Percentiles rank a stretch among this genome's conserved stretches.
Evolutionary conservation across 2,329 filamentous ascomycete genomes (phyloP).

Genomic region (Colletotrichum aenigma): DNA sequence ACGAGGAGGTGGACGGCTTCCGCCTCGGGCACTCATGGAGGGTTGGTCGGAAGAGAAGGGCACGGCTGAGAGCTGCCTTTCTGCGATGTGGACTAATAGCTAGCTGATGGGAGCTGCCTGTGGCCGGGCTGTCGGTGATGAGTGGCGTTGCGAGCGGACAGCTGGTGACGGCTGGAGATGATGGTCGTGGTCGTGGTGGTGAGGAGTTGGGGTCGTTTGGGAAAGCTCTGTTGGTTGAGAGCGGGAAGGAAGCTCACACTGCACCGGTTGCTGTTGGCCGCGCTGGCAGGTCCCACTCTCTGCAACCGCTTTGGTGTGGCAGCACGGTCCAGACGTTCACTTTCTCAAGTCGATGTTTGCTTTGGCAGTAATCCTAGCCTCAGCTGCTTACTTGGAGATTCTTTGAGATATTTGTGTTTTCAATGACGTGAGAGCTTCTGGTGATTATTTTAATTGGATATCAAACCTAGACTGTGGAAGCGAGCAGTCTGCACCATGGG

Average conservation of each 20-base stretch:
- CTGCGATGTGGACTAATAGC: constrained; percentile 17
- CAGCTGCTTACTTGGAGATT: not conserved
- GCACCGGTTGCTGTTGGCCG: not conserved
- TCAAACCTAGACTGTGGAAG: not conserved
- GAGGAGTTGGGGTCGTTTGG: constrained; percentile 8
- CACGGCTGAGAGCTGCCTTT: not conserved
- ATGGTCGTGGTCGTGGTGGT: not conserved
- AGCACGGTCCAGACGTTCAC: constrained; percentile 27
- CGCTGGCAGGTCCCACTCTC: constrained; percentile 5
- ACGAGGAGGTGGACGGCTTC: constrained; percentile 31
- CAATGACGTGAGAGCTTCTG: not conserved
- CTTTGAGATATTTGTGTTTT: not conserved
- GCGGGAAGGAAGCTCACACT: not conserved
- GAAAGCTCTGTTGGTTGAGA: constrained; percentile 18
- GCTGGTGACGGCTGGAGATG: constrained; percentile 20
- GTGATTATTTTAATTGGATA: not conserved
- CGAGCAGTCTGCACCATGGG: not conserved
- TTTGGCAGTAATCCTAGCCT: not conserved
- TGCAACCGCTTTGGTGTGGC: not conserved
- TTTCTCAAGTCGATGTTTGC: not conserved
- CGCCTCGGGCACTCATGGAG: constrained; percentile 22
- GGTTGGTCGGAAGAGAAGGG: not conserved
- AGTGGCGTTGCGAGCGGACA: constrained; percentile 9
- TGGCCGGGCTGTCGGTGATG: constrained; percentile 3
- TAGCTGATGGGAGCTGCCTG: not conserved